Evolutionary conservation across 805 yeast species (phyloP).

Genomic region (Kluyveromyces starmeri): DNA sequence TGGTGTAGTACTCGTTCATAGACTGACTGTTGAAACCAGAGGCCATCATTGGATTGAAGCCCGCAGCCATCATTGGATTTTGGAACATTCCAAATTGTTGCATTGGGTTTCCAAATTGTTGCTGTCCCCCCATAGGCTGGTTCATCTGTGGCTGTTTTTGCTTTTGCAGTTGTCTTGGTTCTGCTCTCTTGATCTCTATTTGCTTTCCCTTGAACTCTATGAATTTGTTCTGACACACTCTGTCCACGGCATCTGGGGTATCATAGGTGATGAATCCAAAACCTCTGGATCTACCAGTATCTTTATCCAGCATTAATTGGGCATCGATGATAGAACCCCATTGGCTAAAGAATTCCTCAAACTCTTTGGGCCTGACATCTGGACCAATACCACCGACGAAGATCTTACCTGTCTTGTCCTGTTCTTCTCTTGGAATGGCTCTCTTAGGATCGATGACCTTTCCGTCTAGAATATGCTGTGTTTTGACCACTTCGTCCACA

Average conservation of each 20-base stretch:
- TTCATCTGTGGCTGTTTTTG: conserved; percentile 30
- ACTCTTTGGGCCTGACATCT: conserved; percentile 85
- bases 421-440: conserved; percentile 96
- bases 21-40: conserved; percentile 37
- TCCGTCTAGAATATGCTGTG: conserved; percentile 87
- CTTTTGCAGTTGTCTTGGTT: conserved; percentile 65
- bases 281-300: conserved; percentile 93
- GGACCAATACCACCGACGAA: conserved; percentile 96
- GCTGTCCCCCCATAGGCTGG: conserved; percentile 10
- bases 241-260: conserved; percentile 87
- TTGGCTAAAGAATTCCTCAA: conserved; percentile 74
- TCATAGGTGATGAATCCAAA: conserved; percentile 96
- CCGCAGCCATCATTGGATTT: conserved; percentile 29
- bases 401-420: conserved; percentile 91
- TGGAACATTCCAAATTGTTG: conserved; percentile 25
- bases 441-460: conserved; percentile 95
- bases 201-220: conserved; percentile 78
- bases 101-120: conserved; percentile 19
- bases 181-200: conserved; percentile 79
- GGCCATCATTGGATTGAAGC: conserved; percentile 23
- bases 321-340: conserved; percentile 92
- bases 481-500: conserved; percentile 77
- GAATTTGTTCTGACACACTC: conserved; percentile 73
- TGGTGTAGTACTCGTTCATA: conserved; percentile 56
- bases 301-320: conserved; percentile 94